Evolutionary conservation across 306 rosid genomes (phyloP).

Genomic region (peach (Prunus persica)): Prunus_persica_NCBIv2 NC_034011.1:23742501-23743000

Average conservation of each 20-base stretch:
- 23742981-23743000: background rate
- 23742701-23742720: background rate
- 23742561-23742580: too few species aligned
- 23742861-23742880: slow-evolving; percentile 19
- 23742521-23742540: too few species aligned
- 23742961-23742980: slow-evolving; percentile 8
- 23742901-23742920: background rate
- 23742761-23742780: background rate
- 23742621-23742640: too few species aligned
- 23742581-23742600: background rate
- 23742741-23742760: background rate
- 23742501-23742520: too few species aligned
- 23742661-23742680: background rate
- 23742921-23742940: background rate
- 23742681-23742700: too few species aligned
- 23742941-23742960: slow-evolving; percentile 18
- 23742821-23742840: background rate
- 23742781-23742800: background rate
- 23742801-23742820: background rate
- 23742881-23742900: slow-evolving; percentile 27
- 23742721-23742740: background rate
- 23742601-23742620: background rate
- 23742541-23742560: too few species aligned
- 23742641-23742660: too few species aligned
- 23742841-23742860: background rate